Evolutionary conservation across 495 filamentous ascomycete species (phyloP).

Genomic region (Penicillium samsonianum): DNA sequence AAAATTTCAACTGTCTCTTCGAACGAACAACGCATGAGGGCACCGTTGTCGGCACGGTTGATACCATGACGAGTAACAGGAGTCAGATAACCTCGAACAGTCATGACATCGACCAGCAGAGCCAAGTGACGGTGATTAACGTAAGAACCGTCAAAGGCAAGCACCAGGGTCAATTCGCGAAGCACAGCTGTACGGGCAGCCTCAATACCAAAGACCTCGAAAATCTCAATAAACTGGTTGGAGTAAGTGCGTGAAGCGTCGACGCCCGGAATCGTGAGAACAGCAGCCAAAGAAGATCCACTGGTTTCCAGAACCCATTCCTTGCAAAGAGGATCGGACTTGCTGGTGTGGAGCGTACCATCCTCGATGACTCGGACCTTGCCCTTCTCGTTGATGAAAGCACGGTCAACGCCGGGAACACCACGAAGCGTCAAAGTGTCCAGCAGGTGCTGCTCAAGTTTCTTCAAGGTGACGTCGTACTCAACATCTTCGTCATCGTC

Average conservation of each 20-base stretch:
- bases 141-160: conserved; percentile 97
- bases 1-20: conserved; percentile 99
- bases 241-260: conserved; percentile 87
- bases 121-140: conserved; percentile 98
- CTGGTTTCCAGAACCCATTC: conserved; percentile 96
- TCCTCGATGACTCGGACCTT: conserved; percentile 62
- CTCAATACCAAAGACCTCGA: conserved; percentile 94
- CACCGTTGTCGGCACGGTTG: conserved; percentile 95
- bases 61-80: conserved; percentile 98
- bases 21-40: conserved; percentile 98
- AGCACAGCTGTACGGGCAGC: conserved; percentile 83
- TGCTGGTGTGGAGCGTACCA: conserved; percentile 67
- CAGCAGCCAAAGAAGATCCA: conserved; percentile 79
- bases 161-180: conserved; percentile 81
- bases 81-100: conserved; percentile 86
- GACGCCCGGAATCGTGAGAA: conserved; percentile 83
- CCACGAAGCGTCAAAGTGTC: conserved; percentile 88
- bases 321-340: conserved; percentile 69
- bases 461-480: conserved; percentile 87
- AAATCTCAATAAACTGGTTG: conserved; percentile 92
- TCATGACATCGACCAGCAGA: conserved; percentile 98
- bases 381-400: conserved; percentile 84
- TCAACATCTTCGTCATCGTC: conserved; percentile 79
- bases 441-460: conserved; percentile 84
- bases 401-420: conserved; percentile 81